These are phyloP conservation scores for Camillea tinctor DNA, from an alignment of 2,329 filamentous ascomycete genomes.

Conservation along the genomic window DNA sequence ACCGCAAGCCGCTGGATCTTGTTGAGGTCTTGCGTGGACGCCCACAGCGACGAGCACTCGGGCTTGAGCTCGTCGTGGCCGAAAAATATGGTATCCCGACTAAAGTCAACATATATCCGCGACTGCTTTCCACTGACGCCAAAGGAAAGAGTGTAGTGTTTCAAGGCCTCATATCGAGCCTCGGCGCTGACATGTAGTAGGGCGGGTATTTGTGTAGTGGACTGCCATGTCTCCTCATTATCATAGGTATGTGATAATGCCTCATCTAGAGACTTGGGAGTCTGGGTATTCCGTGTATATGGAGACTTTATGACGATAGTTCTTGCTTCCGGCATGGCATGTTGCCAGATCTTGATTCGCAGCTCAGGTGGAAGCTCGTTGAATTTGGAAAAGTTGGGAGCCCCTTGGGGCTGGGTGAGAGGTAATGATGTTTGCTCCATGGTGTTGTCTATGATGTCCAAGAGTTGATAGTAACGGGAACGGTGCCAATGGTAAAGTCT, in stretches of 20 bases:
- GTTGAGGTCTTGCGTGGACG: conserved; percentile 25
- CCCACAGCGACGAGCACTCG: conserved; percentile 29
- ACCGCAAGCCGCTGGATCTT: conserved; percentile 29
- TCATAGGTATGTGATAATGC: conserved; percentile 16
- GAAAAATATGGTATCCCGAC: conserved; percentile 33
- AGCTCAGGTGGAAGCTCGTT: conserved; percentile 32
- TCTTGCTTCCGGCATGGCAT: conserved; percentile 30
- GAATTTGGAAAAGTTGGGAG: conserved; percentile 28
- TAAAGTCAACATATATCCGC: conserved; percentile 33
- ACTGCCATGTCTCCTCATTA: conserved; percentile 28
- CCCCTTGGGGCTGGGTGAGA: conserved; percentile 8
- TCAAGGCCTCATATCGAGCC: conserved; percentile 33
- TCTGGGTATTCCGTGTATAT: conserved; percentile 7
- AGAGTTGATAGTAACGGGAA: conserved; percentile 20
- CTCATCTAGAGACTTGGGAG: conserved; percentile 27
- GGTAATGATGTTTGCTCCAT: conserved; percentile 24
- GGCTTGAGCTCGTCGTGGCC: conserved; percentile 29
- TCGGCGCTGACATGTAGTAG: conserved; percentile 34
- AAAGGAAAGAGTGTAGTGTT: conserved; percentile 30
- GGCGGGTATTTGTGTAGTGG: conserved; percentile 30
- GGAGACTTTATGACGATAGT: conserved; percentile 31
- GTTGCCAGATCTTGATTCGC: conserved; percentile 34
- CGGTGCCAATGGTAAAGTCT: conserved; percentile 19
- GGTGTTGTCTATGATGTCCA: conserved; percentile 20
- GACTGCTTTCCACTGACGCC: conserved; percentile 24